Conservation (phyloP, 2,329 filamentous ascomycete genomes). For the Scolecobasidium constrictum region DNA sequence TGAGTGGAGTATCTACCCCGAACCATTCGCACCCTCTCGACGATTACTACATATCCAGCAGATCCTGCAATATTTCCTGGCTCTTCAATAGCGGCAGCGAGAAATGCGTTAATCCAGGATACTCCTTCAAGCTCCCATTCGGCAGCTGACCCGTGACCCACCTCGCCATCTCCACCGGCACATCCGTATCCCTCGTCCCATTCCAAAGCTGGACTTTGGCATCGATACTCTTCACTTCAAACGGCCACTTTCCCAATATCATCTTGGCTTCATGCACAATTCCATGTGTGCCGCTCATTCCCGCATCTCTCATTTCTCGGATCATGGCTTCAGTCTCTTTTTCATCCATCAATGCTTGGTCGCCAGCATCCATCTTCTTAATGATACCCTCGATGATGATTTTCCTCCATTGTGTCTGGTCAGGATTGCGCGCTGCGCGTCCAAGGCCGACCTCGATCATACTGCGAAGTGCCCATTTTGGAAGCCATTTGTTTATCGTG, state of each 20-base stretch:
- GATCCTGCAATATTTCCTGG: background rate
- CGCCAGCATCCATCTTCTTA: background rate
- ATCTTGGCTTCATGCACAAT: conserved; percentile 9
- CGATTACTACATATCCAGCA: too few species aligned
- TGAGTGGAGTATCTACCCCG: too few species aligned
- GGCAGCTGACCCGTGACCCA: conserved; percentile 3
- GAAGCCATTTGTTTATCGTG: conserved; percentile 9
- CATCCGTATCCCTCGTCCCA: conserved; percentile 9
- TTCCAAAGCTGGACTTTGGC: conserved; percentile 10
- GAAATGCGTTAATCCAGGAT: background rate
- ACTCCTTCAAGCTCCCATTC: background rate
- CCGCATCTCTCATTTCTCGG: background rate
- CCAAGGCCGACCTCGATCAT: background rate
- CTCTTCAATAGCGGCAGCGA: background rate
- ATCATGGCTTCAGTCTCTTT: background rate
- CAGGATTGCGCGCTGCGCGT: background rate
- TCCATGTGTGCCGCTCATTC: conserved; percentile 6
- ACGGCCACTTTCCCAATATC: conserved; percentile 9
- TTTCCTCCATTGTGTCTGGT: background rate
- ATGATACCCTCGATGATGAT: background rate
- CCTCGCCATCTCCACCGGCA: conserved; percentile 10
- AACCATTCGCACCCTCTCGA: too few species aligned
- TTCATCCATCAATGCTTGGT: background rate
- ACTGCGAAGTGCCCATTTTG: conserved; percentile 4
- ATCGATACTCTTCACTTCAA: conserved; percentile 9